These are phyloP conservation scores for Gossypium schwendimanii DNA, from an alignment of 441 rosid genomes.

Conservation along the genomic window DNA sequence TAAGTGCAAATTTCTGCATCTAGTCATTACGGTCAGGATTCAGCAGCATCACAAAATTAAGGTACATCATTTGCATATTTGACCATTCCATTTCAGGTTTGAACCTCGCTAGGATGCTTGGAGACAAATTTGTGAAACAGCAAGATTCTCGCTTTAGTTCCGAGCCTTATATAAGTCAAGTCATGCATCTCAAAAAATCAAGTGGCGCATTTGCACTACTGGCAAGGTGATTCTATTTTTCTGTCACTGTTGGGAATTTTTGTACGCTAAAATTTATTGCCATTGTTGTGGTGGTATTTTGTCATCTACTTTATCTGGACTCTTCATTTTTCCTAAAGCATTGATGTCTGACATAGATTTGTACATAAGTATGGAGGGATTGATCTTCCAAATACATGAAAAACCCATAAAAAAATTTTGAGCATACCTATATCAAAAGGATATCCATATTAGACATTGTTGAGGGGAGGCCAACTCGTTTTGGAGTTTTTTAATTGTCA, in stretches of 20 bases:
- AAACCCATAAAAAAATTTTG: neutral
- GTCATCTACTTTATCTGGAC: neutral
- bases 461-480: neutral
- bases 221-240: slow-evolving; percentile 57
- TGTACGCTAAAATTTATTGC: neutral
- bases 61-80: neutral
- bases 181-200: slow-evolving; percentile 48
- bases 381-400: neutral
- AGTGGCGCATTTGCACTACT: slow-evolving; percentile 58
- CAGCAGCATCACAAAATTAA: neutral
- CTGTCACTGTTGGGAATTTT: neutral
- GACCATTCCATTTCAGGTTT: slow-evolving; percentile 44
- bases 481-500: neutral
- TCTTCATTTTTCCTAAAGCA: neutral
- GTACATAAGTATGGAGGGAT: neutral
- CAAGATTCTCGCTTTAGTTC: slow-evolving; percentile 81
- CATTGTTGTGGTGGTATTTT: neutral
- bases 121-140: slow-evolving; percentile 89
- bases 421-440: neutral
- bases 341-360: neutral
- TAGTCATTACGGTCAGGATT: neutral
- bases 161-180: slow-evolving; percentile 76
- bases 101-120: slow-evolving; percentile 94
- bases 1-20: slow-evolving; percentile 22
- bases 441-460: neutral